Evolutionary conservation across 306 rosid species (phyloP).

Genomic region (Trichosanthes cucumerina): DNA sequence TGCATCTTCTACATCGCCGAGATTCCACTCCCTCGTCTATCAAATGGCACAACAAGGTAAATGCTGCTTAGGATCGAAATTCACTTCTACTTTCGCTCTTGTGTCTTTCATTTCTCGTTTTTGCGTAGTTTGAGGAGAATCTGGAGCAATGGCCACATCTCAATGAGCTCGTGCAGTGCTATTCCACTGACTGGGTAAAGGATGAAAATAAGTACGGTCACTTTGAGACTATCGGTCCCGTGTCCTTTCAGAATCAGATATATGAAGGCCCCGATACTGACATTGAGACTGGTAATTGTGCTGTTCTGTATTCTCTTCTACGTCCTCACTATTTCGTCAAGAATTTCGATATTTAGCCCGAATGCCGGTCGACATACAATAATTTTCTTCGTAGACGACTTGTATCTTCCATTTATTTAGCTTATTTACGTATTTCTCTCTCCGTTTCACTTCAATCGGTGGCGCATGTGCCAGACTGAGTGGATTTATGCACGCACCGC

Average conservation of each 20-base stretch:
- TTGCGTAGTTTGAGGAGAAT: slow-evolving; percentile 72
- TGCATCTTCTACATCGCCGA: slow-evolving; percentile 89
- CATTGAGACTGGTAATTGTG: slow-evolving; percentile 65
- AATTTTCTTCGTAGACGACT: not conserved
- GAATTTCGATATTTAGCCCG: not conserved
- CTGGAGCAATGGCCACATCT: slow-evolving; percentile 99
- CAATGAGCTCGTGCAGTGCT: slow-evolving; percentile 88
- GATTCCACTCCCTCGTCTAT: slow-evolving; percentile 75
- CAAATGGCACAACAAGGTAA: slow-evolving; percentile 87
- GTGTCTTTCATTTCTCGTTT: not conserved
- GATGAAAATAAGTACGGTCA: slow-evolving; percentile 95
- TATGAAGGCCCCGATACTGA: slow-evolving; percentile 98
- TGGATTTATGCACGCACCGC: not conserved
- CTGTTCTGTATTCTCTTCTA: not conserved
- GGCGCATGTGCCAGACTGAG: not conserved
- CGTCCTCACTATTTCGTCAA: not conserved
- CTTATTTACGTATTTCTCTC: not conserved
- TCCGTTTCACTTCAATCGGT: not conserved
- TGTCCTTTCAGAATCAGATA: slow-evolving; percentile 75
- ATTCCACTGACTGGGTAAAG: slow-evolving; percentile 91
- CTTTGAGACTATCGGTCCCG: slow-evolving; percentile 55
- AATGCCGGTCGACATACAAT: not conserved
- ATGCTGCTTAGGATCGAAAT: not conserved
- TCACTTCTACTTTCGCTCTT: not conserved
- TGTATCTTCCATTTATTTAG: not conserved